Percentiles rank a stretch among this genome's conserved stretches.
phyloP scores from a whole-genome alignment of 2,329 filamentous ascomycete species.

The Trichoderma simmonsii region DNA sequence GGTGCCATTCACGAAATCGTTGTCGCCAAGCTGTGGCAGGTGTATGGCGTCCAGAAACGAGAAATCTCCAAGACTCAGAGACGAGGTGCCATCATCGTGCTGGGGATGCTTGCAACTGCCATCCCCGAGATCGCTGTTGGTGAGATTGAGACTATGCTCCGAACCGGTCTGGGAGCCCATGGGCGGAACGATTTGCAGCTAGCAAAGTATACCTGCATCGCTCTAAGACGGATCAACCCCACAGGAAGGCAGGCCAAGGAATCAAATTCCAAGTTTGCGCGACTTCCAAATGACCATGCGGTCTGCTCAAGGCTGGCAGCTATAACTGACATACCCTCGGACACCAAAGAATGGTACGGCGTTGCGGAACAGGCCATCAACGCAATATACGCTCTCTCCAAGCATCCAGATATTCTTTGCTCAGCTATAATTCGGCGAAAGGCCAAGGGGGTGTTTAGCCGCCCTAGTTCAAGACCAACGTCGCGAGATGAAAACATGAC shows the following conservation, averaged over 20 bases:
- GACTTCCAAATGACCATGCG: conserved; percentile 87
- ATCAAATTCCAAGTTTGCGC: conserved; percentile 64
- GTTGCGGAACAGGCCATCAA: conserved; percentile 94
- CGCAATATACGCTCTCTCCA: conserved; percentile 90
- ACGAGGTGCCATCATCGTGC: conserved; percentile 88
- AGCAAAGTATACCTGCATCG: conserved; percentile 93
- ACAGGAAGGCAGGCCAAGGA: conserved; percentile 76
- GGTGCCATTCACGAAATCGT: conserved; percentile 83
- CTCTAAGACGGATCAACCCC: conserved; percentile 85
- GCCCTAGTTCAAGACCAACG: conserved; percentile 34
- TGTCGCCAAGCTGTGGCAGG: conserved; percentile 91
- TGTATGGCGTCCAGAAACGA: conserved; percentile 89
- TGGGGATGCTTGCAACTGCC: conserved; percentile 93
- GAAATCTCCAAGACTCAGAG: conserved; percentile 91
- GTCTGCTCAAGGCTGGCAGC: conserved; percentile 76
- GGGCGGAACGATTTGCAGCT: conserved; percentile 81
- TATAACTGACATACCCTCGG: conserved; percentile 79
- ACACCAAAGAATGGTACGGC: conserved; percentile 94
- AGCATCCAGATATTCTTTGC: conserved; percentile 89
- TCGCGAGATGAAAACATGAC: conserved; percentile 45
- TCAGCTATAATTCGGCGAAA: conserved; percentile 87
- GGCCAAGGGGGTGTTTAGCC: conserved; percentile 74
- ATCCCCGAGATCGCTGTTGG: conserved; percentile 89
- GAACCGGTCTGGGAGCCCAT: conserved; percentile 78
- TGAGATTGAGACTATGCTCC: conserved; percentile 91